Conservation (phyloP, 2,329 filamentous ascomycete species). For the Colletotrichum spaethianum region DNA sequence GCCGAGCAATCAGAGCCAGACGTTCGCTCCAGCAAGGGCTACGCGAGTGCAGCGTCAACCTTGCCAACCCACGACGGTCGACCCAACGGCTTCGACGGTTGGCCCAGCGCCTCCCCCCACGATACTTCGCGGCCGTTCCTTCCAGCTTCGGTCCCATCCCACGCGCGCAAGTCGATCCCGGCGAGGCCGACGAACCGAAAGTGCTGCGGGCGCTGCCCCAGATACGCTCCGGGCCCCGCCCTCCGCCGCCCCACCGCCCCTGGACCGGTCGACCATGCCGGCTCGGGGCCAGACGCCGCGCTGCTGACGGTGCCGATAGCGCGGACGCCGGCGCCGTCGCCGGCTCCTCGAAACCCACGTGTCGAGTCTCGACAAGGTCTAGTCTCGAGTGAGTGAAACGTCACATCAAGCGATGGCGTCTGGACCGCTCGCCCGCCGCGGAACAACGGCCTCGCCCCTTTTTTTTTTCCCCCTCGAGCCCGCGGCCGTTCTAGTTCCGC, state of each 20-base stretch:
- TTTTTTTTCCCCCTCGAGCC: neutral
- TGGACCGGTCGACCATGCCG: neutral
- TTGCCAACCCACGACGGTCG: neutral
- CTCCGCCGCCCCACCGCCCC: neutral
- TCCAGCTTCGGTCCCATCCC: neutral
- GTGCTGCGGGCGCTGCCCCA: neutral
- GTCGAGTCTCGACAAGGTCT: neutral
- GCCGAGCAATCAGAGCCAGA: neutral
- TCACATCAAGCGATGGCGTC: neutral
- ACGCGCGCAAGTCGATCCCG: neutral
- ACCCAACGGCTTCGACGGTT: neutral
- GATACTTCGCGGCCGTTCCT: neutral
- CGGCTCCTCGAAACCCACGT: slow-evolving; percentile 2
- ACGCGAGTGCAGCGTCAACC: neutral
- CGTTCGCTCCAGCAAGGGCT: neutral
- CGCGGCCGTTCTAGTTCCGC: neutral
- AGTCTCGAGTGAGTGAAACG: neutral
- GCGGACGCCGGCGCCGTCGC: neutral
- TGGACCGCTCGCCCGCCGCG: neutral
- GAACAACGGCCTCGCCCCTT: neutral
- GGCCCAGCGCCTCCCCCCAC: neutral
- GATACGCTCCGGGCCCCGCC: neutral
- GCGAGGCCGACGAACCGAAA: neutral
- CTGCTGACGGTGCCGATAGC: no score
- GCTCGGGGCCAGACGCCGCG: no score